Evolutionary conservation across 495 filamentous ascomycete species (phyloP).

Genomic region (Friedmanniomyces simplex): DNA sequence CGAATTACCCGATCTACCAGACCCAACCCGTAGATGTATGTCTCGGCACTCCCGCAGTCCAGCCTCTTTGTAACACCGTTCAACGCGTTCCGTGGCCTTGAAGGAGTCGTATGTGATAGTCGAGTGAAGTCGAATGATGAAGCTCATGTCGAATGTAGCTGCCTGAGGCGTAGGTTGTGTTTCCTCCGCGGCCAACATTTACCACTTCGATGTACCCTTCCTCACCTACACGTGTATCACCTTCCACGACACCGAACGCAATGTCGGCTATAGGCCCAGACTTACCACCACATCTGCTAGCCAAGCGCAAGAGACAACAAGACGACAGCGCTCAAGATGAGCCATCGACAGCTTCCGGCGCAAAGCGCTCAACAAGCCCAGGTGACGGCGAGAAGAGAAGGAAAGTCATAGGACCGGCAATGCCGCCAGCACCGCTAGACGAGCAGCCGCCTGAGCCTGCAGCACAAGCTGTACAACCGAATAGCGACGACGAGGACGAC

Average conservation of each 20-base stretch:
- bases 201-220: neutral
- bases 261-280: constrained; percentile 34
- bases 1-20: too few species aligned
- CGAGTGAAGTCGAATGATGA: neutral
- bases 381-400: constrained; percentile 35
- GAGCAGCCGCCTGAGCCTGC: constrained; percentile 28
- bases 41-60: too few species aligned
- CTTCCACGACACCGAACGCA: neutral
- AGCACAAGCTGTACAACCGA: constrained; percentile 32
- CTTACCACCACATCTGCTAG: constrained; percentile 33
- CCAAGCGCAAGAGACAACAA: constrained; percentile 32
- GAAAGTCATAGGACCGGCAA: constrained; percentile 32
- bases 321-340: constrained; percentile 20
- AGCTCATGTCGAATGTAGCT: neutral
- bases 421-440: constrained; percentile 43
- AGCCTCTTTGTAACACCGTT: too few species aligned
- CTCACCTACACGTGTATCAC: neutral
- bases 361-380: constrained; percentile 22
- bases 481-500: constrained; percentile 46
- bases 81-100: too few species aligned
- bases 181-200: neutral
- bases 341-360: constrained; percentile 21
- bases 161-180: neutral
- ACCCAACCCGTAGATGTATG: too few species aligned
- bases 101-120: neutral